Conservation (phyloP, 2,329 filamentous ascomycete genomes). For the Xenosphaeropsis pyriputrescens region DNA sequence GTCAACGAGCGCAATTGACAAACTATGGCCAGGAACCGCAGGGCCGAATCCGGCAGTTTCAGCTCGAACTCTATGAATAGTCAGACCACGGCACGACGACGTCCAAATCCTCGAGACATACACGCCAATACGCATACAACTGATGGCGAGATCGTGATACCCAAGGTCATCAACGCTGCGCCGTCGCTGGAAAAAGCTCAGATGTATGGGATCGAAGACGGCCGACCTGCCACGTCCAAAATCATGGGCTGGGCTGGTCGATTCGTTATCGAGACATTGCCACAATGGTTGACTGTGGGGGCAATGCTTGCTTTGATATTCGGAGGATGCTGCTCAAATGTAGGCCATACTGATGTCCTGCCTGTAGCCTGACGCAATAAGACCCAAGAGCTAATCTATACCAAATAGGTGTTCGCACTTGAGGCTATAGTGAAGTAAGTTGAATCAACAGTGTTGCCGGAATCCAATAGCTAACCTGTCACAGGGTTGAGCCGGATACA, state of each 20-base stretch:
- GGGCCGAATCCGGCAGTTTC: constrained; percentile 18
- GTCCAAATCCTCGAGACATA: constrained; percentile 27
- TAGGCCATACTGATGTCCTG: constrained; percentile 25
- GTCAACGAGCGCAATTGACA: neutral
- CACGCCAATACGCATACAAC: constrained; percentile 21
- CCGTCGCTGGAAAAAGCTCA: constrained; percentile 38
- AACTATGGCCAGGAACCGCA: constrained; percentile 18
- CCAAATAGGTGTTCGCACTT: constrained; percentile 71
- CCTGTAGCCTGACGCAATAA: constrained; percentile 2
- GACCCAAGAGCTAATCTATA: constrained; percentile 11
- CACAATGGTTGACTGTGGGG: constrained; percentile 45
- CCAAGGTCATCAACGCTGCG: constrained; percentile 37
- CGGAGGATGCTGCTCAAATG: constrained; percentile 89
- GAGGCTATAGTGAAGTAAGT: constrained; percentile 89
- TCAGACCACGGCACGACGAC: constrained; percentile 25
- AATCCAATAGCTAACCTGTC: constrained; percentile 4
- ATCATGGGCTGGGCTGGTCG: constrained; percentile 34
- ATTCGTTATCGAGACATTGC: constrained; percentile 41
- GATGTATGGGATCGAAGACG: constrained; percentile 38
- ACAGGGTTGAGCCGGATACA: constrained; percentile 68
- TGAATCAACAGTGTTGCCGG: constrained; percentile 1
- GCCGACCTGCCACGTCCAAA: constrained; percentile 31
- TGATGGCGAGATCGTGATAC: constrained; percentile 23
- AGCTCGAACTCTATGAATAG: constrained; percentile 24
- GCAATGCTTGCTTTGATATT: constrained; percentile 78